phyloP scores from a whole-genome alignment of 768 basidiomycete species.

The Mrakia blollopis region DNA sequence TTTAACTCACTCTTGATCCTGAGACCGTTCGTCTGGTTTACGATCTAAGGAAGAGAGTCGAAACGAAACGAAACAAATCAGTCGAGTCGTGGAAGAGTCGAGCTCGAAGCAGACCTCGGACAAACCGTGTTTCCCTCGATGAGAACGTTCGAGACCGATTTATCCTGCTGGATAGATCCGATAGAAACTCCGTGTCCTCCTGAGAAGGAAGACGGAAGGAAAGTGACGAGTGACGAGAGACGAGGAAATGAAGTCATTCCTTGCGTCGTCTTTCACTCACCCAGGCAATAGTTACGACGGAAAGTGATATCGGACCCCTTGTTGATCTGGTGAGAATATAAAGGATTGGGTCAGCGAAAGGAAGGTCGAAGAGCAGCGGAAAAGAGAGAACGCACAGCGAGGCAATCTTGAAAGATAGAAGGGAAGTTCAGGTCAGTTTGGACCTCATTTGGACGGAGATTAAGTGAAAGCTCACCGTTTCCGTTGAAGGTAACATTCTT shows the following conservation, averaged over 20 bases:
- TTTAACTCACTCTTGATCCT: slow-evolving; percentile 53
- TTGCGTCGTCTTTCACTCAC: slow-evolving; percentile 28
- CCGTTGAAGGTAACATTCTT: slow-evolving; percentile 4
- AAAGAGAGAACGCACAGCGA: slow-evolving; percentile 50
- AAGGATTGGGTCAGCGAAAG: not conserved
- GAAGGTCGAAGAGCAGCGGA: not conserved
- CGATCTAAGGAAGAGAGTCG: slow-evolving; percentile 39
- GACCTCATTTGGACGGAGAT: too few relatives aligned
- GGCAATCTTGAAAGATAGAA: slow-evolving; percentile 49
- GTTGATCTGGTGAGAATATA: not conserved
- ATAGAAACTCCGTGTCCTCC: slow-evolving; percentile 59
- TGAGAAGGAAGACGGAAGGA: not conserved
- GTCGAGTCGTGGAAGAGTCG: not conserved
- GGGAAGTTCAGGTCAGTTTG: not conserved
- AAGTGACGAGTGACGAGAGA: not conserved
- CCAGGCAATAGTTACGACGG: slow-evolving; percentile 53
- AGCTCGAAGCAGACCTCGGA: not conserved
- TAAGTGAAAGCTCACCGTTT: not conserved
- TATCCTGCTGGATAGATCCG: slow-evolving; percentile 34
- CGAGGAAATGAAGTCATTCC: not conserved
- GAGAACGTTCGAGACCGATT: slow-evolving; percentile 50
- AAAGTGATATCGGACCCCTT: slow-evolving; percentile 40
- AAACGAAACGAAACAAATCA: not conserved
- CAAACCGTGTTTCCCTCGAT: slow-evolving; percentile 51
- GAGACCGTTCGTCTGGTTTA: slow-evolving; percentile 52